A percentile compares a stretch with the other conserved stretches of the same genome.
Conservation (phyloP, 768 basidiomycete genomes). For the Leucocoprinus sp. region DNA sequence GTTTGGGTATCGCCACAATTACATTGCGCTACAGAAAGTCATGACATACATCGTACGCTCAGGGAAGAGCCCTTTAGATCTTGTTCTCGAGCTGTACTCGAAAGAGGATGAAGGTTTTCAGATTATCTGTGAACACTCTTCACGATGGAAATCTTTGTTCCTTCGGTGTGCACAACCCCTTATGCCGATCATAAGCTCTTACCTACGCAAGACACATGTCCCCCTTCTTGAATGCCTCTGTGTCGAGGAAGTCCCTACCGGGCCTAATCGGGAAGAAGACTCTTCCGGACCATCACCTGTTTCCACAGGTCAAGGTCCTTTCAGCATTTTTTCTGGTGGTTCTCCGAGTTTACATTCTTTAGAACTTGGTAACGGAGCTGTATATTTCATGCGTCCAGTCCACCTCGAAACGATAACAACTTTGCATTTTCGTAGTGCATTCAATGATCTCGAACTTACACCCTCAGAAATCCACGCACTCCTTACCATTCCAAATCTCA, state of each 20-base stretch:
- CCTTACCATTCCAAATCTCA: slow-evolving; percentile 8
- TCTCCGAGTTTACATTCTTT: not conserved
- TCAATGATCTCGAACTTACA: slow-evolving; percentile 10
- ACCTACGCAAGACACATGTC: slow-evolving; percentile 5
- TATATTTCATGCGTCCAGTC: slow-evolving; percentile 10
- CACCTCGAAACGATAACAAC: slow-evolving; percentile 8
- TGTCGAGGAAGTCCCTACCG: slow-evolving; percentile 5
- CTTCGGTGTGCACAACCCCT: slow-evolving; percentile 6
- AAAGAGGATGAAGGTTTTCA: slow-evolving; percentile 9
- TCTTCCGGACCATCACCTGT: slow-evolving; percentile 8
- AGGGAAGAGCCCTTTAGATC: slow-evolving; percentile 1
- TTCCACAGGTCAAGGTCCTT: slow-evolving; percentile 3
- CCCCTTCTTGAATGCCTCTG: slow-evolving; percentile 6
- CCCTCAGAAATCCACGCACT: slow-evolving; percentile 4
- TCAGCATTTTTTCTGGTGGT: slow-evolving; percentile 6
- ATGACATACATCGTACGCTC: slow-evolving; percentile 11
- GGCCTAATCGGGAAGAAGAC: slow-evolving; percentile 7
- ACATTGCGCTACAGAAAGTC: slow-evolving; percentile 7
- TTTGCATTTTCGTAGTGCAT: slow-evolving; percentile 6
- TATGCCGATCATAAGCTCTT: slow-evolving; percentile 5
- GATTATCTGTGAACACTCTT: slow-evolving; percentile 7
- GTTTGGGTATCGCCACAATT: slow-evolving; percentile 9
- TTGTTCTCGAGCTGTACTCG: slow-evolving; percentile 3
- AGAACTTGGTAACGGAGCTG: slow-evolving; percentile 6
- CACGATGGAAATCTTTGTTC: slow-evolving; percentile 6